These are phyloP conservation scores for Komagataella ulmi DNA, from an alignment of 805 yeast genomes.

Conservation along the genomic window DNA sequence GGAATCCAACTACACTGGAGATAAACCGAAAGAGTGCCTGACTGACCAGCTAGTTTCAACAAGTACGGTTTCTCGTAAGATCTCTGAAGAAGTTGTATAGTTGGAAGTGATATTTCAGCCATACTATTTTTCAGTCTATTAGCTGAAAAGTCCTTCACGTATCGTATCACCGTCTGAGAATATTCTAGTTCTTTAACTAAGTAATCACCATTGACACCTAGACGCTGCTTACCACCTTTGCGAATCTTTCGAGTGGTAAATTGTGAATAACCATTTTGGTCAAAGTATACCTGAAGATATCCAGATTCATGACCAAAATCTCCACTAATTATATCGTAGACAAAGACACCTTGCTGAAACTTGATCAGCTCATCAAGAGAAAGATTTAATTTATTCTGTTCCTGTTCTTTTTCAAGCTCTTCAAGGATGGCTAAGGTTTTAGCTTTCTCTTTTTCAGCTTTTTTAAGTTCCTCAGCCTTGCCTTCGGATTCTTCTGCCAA, in stretches of 20 bases:
- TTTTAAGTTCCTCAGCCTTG: constrained; percentile 14
- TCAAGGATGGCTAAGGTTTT: constrained; percentile 3
- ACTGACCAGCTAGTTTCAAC: constrained; percentile 25
- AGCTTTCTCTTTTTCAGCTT: constrained; percentile 21
- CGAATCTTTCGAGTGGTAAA: constrained; percentile 39
- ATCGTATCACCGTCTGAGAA: constrained; percentile 52
- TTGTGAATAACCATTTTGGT: constrained; percentile 56
- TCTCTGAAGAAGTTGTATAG: constrained; percentile 48
- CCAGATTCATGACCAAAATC: constrained; percentile 38
- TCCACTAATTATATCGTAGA: constrained; percentile 51
- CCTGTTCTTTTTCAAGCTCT: constrained; percentile 21
- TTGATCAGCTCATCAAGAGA: constrained; percentile 43
- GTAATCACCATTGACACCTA: constrained; percentile 52
- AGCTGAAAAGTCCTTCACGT: constrained; percentile 38
- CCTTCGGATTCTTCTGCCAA: constrained; percentile 9
- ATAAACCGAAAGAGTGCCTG: constrained; percentile 37
- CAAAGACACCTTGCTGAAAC: constrained; percentile 65
- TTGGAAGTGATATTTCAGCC: constrained; percentile 54
- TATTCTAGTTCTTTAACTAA: constrained; percentile 64
- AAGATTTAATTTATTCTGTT: constrained; percentile 32
- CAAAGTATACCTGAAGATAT: constrained; percentile 66
- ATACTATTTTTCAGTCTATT: constrained; percentile 44
- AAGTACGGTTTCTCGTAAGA: constrained; percentile 51
- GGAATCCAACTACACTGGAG: constrained; percentile 74
- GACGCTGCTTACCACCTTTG: constrained; percentile 20